Percentiles rank a stretch among this genome's conserved stretches.
Evolutionary conservation across 2,329 filamentous ascomycete species (phyloP).

Genomic region (Epichloe typhina): DNA sequence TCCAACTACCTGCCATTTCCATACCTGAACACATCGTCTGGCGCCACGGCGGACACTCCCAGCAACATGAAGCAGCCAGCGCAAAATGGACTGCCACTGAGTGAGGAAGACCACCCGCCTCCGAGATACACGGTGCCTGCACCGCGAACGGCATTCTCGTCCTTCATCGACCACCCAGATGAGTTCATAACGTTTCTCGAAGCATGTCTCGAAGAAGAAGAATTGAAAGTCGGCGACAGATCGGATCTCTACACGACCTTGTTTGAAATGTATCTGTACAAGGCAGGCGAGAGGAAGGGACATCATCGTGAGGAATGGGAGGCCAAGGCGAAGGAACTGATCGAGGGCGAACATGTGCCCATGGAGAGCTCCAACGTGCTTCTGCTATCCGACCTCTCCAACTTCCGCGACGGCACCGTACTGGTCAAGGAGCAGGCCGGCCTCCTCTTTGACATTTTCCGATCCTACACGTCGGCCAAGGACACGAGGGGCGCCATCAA

Average conservation of each 20-base stretch:
- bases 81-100: constrained; percentile 38
- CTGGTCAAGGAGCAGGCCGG: constrained; percentile 90
- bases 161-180: constrained; percentile 85
- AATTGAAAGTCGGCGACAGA: constrained; percentile 60
- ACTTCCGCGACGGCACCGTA: constrained; percentile 81
- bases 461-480: constrained; percentile 83
- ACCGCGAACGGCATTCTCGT: constrained; percentile 83
- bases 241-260: constrained; percentile 86
- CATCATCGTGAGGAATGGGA: constrained; percentile 65
- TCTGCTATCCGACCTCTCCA: constrained; percentile 78
- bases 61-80: constrained; percentile 35
- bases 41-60: constrained; percentile 36
- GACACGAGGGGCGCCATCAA: constrained; percentile 86
- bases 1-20: constrained; percentile 73
- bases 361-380: constrained; percentile 95
- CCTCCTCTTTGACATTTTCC: constrained; percentile 87
- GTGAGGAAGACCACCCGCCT: constrained; percentile 31
- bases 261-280: constrained; percentile 96
- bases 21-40: constrained; percentile 58
- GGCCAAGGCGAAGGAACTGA: constrained; percentile 75
- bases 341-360: constrained; percentile 65
- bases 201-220: constrained; percentile 62
- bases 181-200: constrained; percentile 91
- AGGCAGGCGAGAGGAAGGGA: constrained; percentile 63
- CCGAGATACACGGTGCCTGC: constrained; percentile 65